These are phyloP conservation scores for Lipomyces yamadae DNA, from an alignment of 805 yeast genomes.

Conservation along the genomic window DNA sequence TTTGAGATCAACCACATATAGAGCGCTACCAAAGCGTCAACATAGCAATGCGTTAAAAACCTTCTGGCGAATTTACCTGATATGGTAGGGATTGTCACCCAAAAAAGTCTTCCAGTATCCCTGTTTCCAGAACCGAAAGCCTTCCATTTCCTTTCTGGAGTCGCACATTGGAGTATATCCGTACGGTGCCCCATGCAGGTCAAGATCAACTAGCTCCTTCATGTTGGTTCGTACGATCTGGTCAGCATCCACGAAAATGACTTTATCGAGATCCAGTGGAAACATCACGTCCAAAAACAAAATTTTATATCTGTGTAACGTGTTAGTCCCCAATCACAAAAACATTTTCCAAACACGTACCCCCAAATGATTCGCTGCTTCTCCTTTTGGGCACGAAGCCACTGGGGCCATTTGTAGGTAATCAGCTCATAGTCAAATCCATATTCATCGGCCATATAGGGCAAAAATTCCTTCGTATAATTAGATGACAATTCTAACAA, in stretches of 20 bases:
- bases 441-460: conserved; percentile 59
- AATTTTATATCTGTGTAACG: conserved; percentile 59
- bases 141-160: conserved; percentile 77
- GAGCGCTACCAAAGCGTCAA: conserved; percentile 56
- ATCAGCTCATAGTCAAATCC: conserved; percentile 75
- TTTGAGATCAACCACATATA: conserved; percentile 77
- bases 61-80: conserved; percentile 40
- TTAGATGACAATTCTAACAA: background rate
- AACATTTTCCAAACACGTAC: background rate
- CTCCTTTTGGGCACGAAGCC: conserved; percentile 81
- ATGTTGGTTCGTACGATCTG: conserved; percentile 79
- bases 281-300: conserved; percentile 84
- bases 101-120: conserved; percentile 84
- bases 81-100: conserved; percentile 69
- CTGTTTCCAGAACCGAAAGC: conserved; percentile 86
- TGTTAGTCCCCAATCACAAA: background rate
- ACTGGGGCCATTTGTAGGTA: conserved; percentile 90
- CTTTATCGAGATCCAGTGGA: conserved; percentile 73
- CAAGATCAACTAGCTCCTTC: conserved; percentile 67
- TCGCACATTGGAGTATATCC: conserved; percentile 90
- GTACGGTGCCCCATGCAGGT: conserved; percentile 80
- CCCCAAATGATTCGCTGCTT: conserved; percentile 85
- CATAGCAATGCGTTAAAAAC: background rate
- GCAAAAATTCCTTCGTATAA: conserved; percentile 52
- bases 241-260: conserved; percentile 86